Conservation (phyloP, 2,329 filamentous ascomycete genomes). For the Xylariaceae sp. region DNA sequence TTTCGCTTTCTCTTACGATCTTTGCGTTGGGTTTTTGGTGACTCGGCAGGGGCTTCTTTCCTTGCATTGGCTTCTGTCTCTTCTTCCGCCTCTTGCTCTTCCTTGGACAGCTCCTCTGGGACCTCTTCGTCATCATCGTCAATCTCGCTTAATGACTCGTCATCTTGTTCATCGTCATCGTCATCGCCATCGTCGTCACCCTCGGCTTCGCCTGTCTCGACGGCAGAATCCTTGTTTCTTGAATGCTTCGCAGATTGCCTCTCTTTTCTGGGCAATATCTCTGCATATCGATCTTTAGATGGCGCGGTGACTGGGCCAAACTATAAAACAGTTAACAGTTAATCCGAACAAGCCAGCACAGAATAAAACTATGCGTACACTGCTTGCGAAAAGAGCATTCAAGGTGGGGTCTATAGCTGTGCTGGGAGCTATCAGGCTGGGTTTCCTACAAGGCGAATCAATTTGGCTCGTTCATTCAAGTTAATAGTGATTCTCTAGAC, state of each 20-base stretch:
- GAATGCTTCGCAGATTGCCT: conserved; percentile 30
- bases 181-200: conserved; percentile 27
- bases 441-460: conserved; percentile 32
- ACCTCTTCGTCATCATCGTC: conserved; percentile 34
- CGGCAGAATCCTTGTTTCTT: background rate
- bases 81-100: conserved; percentile 39
- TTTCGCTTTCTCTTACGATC: conserved; percentile 62
- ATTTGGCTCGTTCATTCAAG: background rate
- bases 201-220: conserved; percentile 19
- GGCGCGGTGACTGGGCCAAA: conserved; percentile 47
- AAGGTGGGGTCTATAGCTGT: conserved; percentile 63
- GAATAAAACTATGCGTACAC: conserved; percentile 49
- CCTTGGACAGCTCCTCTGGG: conserved; percentile 36
- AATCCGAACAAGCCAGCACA: conserved; percentile 1
- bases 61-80: conserved; percentile 41
- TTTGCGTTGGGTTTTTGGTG: conserved; percentile 40
- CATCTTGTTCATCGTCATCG: conserved; percentile 37
- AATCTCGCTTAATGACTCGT: conserved; percentile 38
- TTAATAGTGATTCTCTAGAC: background rate
- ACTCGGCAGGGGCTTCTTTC: conserved; percentile 37
- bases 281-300: conserved; percentile 41
- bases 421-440: conserved; percentile 39
- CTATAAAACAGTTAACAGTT: conserved; percentile 32
- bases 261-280: conserved; percentile 31
- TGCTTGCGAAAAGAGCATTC: conserved; percentile 64